phyloP scores from a whole-genome alignment of 129 eudicot genomes.

The Scalesia atractyloides region DNA sequence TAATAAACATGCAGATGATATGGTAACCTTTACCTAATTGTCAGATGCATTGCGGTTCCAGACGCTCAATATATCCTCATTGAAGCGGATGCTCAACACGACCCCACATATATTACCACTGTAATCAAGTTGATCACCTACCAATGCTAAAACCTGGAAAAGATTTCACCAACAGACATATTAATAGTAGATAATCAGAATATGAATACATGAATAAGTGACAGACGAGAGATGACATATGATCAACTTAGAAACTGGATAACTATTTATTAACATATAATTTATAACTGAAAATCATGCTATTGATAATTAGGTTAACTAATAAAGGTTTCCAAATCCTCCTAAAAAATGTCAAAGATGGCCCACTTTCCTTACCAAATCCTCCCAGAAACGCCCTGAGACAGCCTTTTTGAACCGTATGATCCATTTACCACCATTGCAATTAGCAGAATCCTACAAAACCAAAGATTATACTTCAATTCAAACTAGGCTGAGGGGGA shows the following conservation, averaged over 20 bases:
- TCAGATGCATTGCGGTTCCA: constrained; percentile 99
- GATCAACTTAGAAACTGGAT: background rate
- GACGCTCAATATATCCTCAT: constrained; percentile 91
- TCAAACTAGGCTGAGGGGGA: background rate
- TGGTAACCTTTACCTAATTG: constrained; percentile 53
- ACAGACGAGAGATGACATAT: background rate
- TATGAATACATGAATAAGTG: background rate
- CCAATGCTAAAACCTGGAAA: constrained; percentile 78
- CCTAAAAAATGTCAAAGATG: background rate
- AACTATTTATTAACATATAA: background rate
- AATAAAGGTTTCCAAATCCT: no score
- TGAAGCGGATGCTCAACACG: constrained; percentile 78
- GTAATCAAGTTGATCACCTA: constrained; percentile 94
- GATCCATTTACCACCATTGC: constrained; percentile 98
- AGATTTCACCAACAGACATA: background rate
- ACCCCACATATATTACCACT: constrained; percentile 83
- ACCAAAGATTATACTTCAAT: background rate
- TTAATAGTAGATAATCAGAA: background rate
- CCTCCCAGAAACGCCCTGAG: constrained; percentile 99
- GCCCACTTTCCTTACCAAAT: constrained; percentile 58
- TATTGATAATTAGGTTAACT: background rate
- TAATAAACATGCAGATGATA: background rate
- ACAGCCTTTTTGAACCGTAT: constrained; percentile 87
- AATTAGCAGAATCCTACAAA: constrained; percentile 84
- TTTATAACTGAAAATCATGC: background rate